phyloP scores from a whole-genome alignment of 2,329 filamentous ascomycete species.

The Aspergillus fumigatus region DNA sequence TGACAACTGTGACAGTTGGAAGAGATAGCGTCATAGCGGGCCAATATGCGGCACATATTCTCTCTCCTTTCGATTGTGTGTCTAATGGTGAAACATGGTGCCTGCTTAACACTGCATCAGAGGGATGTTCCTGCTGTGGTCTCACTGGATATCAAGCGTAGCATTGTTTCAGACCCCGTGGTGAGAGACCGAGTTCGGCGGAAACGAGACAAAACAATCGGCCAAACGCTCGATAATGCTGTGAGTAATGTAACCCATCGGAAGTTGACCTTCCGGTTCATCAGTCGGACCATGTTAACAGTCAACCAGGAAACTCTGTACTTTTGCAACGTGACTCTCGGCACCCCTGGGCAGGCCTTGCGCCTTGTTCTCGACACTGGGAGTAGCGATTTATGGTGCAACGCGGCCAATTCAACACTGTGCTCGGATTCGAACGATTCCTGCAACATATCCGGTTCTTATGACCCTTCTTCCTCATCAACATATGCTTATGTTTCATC shows the following conservation, averaged over 20 bases:
- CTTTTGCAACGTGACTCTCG: slow-evolving; percentile 54
- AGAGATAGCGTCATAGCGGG: not conserved
- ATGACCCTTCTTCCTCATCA: slow-evolving; percentile 58
- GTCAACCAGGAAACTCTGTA: slow-evolving; percentile 50
- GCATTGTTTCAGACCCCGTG: slow-evolving; percentile 42
- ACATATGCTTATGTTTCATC: slow-evolving; percentile 70
- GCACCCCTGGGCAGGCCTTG: slow-evolving; percentile 53
- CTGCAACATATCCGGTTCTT: slow-evolving; percentile 49
- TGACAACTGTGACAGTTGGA: too few relatives aligned
- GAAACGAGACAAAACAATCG: slow-evolving; percentile 37
- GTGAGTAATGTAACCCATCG: slow-evolving; percentile 21
- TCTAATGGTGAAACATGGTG: slow-evolving; percentile 12
- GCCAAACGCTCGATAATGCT: slow-evolving; percentile 52
- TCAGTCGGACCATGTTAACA: not conserved
- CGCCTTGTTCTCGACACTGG: slow-evolving; percentile 59
- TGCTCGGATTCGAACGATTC: slow-evolving; percentile 39
- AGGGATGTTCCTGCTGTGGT: slow-evolving; percentile 44
- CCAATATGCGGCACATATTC: slow-evolving; percentile 4
- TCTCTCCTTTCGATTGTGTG: slow-evolving; percentile 8
- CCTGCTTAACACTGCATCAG: slow-evolving; percentile 27
- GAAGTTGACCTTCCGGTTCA: not conserved
- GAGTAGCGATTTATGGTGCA: slow-evolving; percentile 60
- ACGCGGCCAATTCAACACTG: slow-evolving; percentile 46
- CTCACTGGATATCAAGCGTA: slow-evolving; percentile 48
- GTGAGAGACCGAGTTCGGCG: slow-evolving; percentile 44